These are phyloP conservation scores for Phytomonas sp. DNA, from an alignment of 208 protist genomes.

Conservation along the genomic window DNA sequence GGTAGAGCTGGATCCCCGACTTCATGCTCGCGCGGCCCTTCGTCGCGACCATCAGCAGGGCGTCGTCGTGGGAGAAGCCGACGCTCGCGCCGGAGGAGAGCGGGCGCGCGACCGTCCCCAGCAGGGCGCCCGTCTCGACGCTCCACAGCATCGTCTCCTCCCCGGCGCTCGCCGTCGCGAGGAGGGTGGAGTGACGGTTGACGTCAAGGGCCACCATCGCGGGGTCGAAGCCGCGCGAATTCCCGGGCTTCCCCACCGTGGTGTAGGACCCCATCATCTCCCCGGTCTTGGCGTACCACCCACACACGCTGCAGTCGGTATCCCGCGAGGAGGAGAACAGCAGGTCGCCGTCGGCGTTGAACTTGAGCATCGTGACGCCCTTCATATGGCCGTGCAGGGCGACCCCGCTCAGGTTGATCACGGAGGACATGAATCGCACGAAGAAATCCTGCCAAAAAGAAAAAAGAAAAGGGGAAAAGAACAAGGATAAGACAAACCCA, in stretches of 20 bases:
- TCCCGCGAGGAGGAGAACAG: conserved; percentile 95
- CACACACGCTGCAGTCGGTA: conserved; percentile 66
- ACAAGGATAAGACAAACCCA: too few relatives aligned
- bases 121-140: conserved; percentile 86
- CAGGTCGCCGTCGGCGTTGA: conserved; percentile 97
- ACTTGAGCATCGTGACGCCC: conserved; percentile 91
- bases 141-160: conserved; percentile 82
- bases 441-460: not conserved
- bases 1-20: conserved; percentile 87
- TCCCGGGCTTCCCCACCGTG: conserved; percentile 54
- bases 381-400: conserved; percentile 88
- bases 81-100: conserved; percentile 64
- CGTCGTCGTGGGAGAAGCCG: conserved; percentile 88
- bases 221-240: conserved; percentile 37
- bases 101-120: conserved; percentile 60
- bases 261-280: conserved; percentile 95
- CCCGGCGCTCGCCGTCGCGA: conserved; percentile 74
- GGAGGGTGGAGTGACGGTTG: conserved; percentile 77
- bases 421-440: conserved; percentile 15
- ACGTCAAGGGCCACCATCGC: conserved; percentile 93
- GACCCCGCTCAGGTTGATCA: conserved; percentile 38
- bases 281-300: conserved; percentile 92
- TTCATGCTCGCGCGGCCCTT: conserved; percentile 73
- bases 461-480: not conserved
- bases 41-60: conserved; percentile 85